phyloP scores from a whole-genome alignment of 1,284 basidiomycete genomes.

The Mycena citricolor region DNA sequence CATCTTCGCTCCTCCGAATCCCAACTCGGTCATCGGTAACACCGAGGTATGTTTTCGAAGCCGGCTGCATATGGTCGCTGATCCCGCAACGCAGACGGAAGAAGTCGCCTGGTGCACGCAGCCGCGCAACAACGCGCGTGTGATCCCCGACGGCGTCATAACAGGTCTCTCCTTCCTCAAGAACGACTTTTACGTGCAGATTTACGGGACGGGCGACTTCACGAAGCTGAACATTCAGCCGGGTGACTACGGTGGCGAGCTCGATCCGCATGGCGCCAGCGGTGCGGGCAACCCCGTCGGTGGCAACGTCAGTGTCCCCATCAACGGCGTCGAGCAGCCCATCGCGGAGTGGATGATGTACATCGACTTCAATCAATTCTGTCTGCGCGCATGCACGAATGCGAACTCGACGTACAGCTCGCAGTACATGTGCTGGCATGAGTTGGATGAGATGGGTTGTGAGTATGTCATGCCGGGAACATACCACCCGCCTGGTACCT shows the following conservation, averaged over 20 bases:
- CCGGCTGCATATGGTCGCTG: neutral
- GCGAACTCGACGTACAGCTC: slow-evolving; percentile 52
- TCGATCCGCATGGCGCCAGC: slow-evolving; percentile 65
- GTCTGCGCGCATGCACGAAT: slow-evolving; percentile 53
- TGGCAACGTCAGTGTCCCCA: slow-evolving; percentile 40
- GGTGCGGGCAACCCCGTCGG: slow-evolving; percentile 52
- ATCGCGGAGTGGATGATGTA: slow-evolving; percentile 40
- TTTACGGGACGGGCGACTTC: slow-evolving; percentile 40
- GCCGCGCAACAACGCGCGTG: slow-evolving; percentile 55
- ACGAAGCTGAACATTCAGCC: slow-evolving; percentile 37
- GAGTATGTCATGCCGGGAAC: slow-evolving; percentile 42
- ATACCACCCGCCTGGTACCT: slow-evolving; percentile 39
- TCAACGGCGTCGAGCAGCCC: slow-evolving; percentile 31
- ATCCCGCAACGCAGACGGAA: slow-evolving; percentile 39
- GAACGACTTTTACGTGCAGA: slow-evolving; percentile 44
- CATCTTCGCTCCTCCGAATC: slow-evolving; percentile 36
- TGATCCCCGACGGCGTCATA: slow-evolving; percentile 59
- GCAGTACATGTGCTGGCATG: slow-evolving; percentile 42
- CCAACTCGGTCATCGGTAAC: slow-evolving; percentile 12
- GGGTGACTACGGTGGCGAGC: slow-evolving; percentile 54
- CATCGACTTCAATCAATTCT: slow-evolving; percentile 33
- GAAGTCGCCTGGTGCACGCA: slow-evolving; percentile 74
- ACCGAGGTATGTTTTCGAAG: slow-evolving; percentile 7
- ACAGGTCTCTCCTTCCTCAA: slow-evolving; percentile 42
- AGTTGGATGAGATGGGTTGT: slow-evolving; percentile 43